These are phyloP conservation scores for Diaporthe ampelina DNA, from an alignment of 2,329 filamentous ascomycete genomes.

Conservation along the genomic window DNA sequence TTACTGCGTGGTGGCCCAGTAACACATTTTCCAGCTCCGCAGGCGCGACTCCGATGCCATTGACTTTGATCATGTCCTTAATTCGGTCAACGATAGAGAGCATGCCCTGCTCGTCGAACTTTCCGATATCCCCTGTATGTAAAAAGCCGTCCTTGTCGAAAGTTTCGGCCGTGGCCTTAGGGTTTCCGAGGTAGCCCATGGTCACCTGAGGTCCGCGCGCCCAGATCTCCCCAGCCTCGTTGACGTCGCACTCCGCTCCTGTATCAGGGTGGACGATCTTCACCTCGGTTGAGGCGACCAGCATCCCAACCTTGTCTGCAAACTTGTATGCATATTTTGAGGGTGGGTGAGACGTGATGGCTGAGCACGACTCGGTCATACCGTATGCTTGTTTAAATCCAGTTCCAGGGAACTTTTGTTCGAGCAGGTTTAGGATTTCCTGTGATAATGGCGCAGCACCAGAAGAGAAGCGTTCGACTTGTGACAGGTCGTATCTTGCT, in stretches of 20 bases:
- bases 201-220: slow-evolving; percentile 60
- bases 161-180: slow-evolving; percentile 58
- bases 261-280: slow-evolving; percentile 65
- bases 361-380: slow-evolving; percentile 76
- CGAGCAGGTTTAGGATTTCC: slow-evolving; percentile 69
- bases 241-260: slow-evolving; percentile 51
- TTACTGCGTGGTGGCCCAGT: slow-evolving; percentile 54
- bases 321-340: slow-evolving; percentile 69
- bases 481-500: slow-evolving; percentile 65
- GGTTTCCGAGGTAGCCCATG: slow-evolving; percentile 64
- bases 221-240: slow-evolving; percentile 63
- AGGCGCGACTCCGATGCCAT: slow-evolving; percentile 50
- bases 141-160: slow-evolving; percentile 70
- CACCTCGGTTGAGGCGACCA: slow-evolving; percentile 71
- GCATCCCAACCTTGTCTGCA: slow-evolving; percentile 67
- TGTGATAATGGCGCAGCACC: slow-evolving; percentile 71
- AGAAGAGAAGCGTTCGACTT: slow-evolving; percentile 25
- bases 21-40: slow-evolving; percentile 51
- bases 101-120: slow-evolving; percentile 67
- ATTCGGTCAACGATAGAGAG: slow-evolving; percentile 72
- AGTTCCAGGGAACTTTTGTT: slow-evolving; percentile 68
- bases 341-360: slow-evolving; percentile 73
- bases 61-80: slow-evolving; percentile 68
- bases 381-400: slow-evolving; percentile 77
- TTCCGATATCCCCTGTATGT: slow-evolving; percentile 71